Evolutionary conservation across 106 monocot genomes (phyloP).

Genomic region (Dendrobium catenatum): DNA sequence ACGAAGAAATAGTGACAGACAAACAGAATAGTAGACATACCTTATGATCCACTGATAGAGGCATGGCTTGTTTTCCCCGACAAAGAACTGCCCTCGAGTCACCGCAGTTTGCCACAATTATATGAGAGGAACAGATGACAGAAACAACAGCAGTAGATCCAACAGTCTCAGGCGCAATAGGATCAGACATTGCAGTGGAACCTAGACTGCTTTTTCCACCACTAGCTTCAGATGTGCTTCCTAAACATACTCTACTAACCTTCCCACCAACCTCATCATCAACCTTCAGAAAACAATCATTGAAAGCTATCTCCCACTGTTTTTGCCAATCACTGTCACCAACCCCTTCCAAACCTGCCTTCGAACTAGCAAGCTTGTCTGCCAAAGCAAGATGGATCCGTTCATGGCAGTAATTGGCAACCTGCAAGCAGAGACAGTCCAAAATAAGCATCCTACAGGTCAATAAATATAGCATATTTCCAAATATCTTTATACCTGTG

Average conservation of each 20-base stretch:
- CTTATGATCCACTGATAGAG: slow-evolving; percentile 90
- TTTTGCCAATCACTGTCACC: slow-evolving; percentile 20
- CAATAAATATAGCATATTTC: neutral
- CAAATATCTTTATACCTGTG: slow-evolving; percentile 19
- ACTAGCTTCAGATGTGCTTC: neutral
- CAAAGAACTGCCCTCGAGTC: slow-evolving; percentile 92
- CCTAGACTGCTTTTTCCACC: slow-evolving; percentile 5
- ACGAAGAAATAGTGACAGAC: neutral
- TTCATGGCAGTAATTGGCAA: slow-evolving; percentile 58
- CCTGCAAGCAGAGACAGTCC: slow-evolving; percentile 24
- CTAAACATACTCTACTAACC: slow-evolving; percentile 10
- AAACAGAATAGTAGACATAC: slow-evolving; percentile 20
- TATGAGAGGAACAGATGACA: slow-evolving; percentile 78
- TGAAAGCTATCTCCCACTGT: slow-evolving; percentile 51
- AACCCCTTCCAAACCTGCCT: neutral
- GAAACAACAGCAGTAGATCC: slow-evolving; percentile 88
- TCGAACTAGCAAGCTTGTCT: slow-evolving; percentile 29
- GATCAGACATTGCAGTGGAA: slow-evolving; percentile 19
- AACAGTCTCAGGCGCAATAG: slow-evolving; percentile 82
- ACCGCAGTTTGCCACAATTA: slow-evolving; percentile 87
- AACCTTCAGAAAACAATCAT: slow-evolving; percentile 47
- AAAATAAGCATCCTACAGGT: neutral
- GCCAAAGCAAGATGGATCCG: slow-evolving; percentile 46
- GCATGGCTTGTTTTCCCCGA: slow-evolving; percentile 66
- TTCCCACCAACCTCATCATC: slow-evolving; percentile 68